phyloP scores from a whole-genome alignment of 345 rosid species.

The Arabis hirsuta region DNA sequence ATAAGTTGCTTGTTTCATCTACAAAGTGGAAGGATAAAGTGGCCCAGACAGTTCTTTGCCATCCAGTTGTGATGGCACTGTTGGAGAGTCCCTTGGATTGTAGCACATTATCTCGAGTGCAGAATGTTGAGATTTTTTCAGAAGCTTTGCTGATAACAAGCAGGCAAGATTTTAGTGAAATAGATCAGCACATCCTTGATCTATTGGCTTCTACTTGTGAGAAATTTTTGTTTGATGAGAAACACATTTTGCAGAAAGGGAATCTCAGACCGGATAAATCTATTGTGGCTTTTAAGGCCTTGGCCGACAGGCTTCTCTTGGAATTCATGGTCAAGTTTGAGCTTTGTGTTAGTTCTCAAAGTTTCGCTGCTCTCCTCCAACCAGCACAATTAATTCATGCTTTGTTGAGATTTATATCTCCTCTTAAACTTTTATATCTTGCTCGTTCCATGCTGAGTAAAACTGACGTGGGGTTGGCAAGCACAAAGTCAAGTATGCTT shows the following conservation, averaged over 20 bases:
- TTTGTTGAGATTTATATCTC: slow-evolving; percentile 63
- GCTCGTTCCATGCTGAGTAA: slow-evolving; percentile 62
- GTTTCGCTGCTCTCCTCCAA: slow-evolving; percentile 55
- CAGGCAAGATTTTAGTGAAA: slow-evolving; percentile 51
- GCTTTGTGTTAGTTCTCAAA: slow-evolving; percentile 53
- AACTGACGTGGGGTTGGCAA: slow-evolving; percentile 39
- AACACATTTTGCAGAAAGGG: slow-evolving; percentile 27
- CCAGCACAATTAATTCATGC: slow-evolving; percentile 59
- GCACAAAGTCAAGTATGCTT: slow-evolving; percentile 41
- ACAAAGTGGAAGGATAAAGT: slow-evolving; percentile 53
- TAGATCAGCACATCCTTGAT: slow-evolving; percentile 63
- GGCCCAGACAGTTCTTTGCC: slow-evolving; percentile 62
- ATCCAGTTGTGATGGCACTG: slow-evolving; percentile 59
- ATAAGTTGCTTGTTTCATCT: slow-evolving; percentile 36
- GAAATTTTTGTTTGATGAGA: slow-evolving; percentile 51
- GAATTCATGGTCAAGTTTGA: slow-evolving; percentile 54
- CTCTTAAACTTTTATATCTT: slow-evolving; percentile 69
- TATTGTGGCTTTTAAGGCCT: slow-evolving; percentile 51
- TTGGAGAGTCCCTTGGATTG: slow-evolving; percentile 58
- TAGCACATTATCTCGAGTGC: slow-evolving; percentile 43
- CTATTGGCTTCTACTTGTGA: slow-evolving; percentile 60
- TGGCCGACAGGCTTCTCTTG: slow-evolving; percentile 52
- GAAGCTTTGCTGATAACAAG: slow-evolving; percentile 50
- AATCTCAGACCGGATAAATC: slow-evolving; percentile 45
- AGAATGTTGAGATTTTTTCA: slow-evolving; percentile 45